Base-by-base conservation (phyloP, 495 filamentous ascomycete species). In the Talaromyces liani region DNA sequence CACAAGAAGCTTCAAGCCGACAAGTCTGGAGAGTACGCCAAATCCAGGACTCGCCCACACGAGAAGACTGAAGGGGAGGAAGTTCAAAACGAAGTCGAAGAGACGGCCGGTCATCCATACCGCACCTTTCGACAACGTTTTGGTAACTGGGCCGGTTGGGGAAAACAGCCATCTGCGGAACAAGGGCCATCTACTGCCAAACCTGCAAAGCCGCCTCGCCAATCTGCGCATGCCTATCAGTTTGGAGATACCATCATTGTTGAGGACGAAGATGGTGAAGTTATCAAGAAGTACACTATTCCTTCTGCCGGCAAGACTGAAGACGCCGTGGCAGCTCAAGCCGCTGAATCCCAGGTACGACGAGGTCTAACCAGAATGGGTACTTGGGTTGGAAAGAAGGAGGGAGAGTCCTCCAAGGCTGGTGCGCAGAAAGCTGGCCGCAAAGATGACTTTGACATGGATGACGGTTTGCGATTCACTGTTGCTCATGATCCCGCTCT, bases 241-340 rank as follows among this genome's bases (percentile, higher is more conserved):
- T 97, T 93, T 67, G 95, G 93, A 53, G 94, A 91, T 67, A 96
- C 92, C 72, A 93, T 99, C 67, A 97, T 99, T 69, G 92, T 99
- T 16, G 95, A 99, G 74, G 93, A 99, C 68, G 92, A 93, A 72
- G 90, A 97, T 71, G 95, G 95, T 31, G 95, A 99, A 70, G 95
- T 99, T 12, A 85, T 99, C 72, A 95, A 96, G 80, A 96, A 94
- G 64, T 98, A 96, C 72, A 91, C 96, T 60, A 87, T 97, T 31
- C 89, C 92, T 10, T 68, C 80, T 4, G 63, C 66, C 70, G 67
- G 69, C 67, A 72, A 72, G 58, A 29, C 66, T 9, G 74, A 69
- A 47, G 71, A 41, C 56, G 65, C 66, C n/a, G 67, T 68, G 55
- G 68, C 70, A 61, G 64, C 71, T 36, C 66, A 68, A 51, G 70